Evolutionary conservation across 306 rosid species (phyloP).

Genomic region (Castanea crenata): DNA sequence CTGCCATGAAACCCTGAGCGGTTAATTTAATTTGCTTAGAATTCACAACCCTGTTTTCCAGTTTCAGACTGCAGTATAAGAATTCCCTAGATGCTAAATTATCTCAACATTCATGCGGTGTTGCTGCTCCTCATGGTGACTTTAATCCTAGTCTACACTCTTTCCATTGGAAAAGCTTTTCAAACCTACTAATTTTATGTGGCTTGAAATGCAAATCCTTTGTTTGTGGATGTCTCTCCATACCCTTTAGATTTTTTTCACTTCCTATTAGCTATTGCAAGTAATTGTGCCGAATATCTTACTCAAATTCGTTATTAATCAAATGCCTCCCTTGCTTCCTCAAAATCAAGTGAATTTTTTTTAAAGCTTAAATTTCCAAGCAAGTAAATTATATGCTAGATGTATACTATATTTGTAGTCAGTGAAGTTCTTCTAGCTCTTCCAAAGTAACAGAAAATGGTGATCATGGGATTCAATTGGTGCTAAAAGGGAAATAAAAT

Average conservation of each 20-base stretch:
- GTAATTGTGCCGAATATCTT: neutral
- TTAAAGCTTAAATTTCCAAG: neutral
- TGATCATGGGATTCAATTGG: conserved; percentile 19
- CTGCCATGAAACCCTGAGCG: too few relatives aligned
- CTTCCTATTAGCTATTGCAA: neutral
- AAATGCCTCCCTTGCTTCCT: neutral
- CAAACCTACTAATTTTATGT: neutral
- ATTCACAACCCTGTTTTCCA: neutral
- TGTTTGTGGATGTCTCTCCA: neutral
- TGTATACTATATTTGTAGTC: neutral
- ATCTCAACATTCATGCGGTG: neutral
- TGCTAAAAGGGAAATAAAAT: conserved; percentile 16
- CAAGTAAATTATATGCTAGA: neutral
- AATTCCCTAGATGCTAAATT: neutral
- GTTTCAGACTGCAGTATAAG: neutral
- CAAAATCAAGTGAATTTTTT: neutral
- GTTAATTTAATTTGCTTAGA: neutral
- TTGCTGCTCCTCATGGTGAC: neutral
- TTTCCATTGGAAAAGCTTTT: neutral
- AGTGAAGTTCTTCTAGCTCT: conserved; percentile 2
- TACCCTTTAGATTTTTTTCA: neutral
- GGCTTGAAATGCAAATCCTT: neutral
- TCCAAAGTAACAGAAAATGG: conserved; percentile 12
- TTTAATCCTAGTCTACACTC: neutral
- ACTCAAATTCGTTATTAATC: neutral